phyloP scores from a whole-genome alignment of 164 flowering plant genomes.

The Chimonanthus praecox region DNA sequence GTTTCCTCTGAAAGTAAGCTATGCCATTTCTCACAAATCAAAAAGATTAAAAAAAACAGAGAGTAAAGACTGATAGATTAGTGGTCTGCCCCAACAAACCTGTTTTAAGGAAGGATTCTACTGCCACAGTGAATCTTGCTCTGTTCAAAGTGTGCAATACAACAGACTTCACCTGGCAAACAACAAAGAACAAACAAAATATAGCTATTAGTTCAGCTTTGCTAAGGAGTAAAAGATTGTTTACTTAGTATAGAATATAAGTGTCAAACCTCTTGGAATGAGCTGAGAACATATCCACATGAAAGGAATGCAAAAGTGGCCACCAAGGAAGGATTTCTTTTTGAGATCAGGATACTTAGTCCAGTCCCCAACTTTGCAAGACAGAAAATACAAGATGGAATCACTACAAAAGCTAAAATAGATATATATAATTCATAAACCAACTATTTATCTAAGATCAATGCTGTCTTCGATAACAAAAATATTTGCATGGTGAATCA shows the following conservation, averaged over 20 bases:
- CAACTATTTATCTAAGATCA: background rate
- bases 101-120: constrained; percentile 84
- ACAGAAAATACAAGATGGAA: constrained; percentile 16
- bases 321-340: constrained; percentile 81
- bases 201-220: background rate
- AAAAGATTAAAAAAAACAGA: no score
- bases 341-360: constrained; percentile 79
- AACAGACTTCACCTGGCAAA: constrained; percentile 73
- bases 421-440: background rate
- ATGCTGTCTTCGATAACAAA: background rate
- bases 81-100: constrained; percentile 30
- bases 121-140: constrained; percentile 88
- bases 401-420: constrained; percentile 12
- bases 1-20: no score
- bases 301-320: constrained; percentile 84
- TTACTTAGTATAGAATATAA: background rate
- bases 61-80: no score
- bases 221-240: background rate
- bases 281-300: constrained; percentile 89
- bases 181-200: background rate
- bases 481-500: background rate
- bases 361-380: constrained; percentile 88
- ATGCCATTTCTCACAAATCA: no score
- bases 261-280: constrained; percentile 78
- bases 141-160: constrained; percentile 89